Conservation (phyloP, 257 asterid species). For the Ballota nigra region DNA sequence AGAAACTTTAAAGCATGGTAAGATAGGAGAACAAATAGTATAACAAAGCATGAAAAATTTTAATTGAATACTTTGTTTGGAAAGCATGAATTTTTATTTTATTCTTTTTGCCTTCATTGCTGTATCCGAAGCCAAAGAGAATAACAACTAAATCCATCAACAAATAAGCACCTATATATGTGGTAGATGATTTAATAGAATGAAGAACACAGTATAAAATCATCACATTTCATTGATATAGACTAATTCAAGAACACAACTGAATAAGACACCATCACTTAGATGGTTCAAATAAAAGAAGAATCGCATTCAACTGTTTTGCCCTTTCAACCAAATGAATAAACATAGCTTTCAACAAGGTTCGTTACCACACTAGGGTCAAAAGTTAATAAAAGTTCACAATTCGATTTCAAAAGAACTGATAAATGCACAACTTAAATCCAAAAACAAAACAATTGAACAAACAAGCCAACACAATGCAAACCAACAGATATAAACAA, state of each 20-base stretch:
- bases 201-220: neutral
- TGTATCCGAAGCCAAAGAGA: neutral
- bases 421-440: neutral
- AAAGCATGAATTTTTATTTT: neutral
- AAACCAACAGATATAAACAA: neutral
- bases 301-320: neutral
- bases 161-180: neutral
- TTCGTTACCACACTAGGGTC: neutral
- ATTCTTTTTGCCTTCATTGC: neutral
- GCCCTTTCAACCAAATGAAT: neutral
- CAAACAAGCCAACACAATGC: no score
- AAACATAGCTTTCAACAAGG: neutral
- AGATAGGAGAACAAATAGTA: constrained; percentile 1
- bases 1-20: neutral
- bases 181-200: neutral
- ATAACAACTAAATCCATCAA: neutral
- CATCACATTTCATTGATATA: neutral
- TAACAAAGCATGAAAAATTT: neutral
- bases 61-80: neutral
- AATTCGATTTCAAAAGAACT: neutral
- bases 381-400: neutral
- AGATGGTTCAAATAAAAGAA: neutral
- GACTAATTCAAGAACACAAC: neutral
- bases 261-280: neutral
- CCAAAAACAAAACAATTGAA: no score